phyloP scores from a whole-genome alignment of 139 green algal species.

The Chlamydomonas sphaeroides region DNA sequence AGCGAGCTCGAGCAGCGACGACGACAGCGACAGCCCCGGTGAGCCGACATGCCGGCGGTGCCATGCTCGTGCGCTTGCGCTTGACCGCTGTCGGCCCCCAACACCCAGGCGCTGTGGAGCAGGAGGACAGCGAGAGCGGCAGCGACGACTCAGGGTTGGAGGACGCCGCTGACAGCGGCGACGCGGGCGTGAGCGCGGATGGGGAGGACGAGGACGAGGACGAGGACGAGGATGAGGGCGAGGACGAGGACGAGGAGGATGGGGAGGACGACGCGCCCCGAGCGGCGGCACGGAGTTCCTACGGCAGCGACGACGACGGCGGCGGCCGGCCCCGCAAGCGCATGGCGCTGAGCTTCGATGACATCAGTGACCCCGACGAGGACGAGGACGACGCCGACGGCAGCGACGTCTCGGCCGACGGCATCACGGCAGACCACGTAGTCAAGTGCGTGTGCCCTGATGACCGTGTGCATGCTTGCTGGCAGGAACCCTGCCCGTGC shows the following conservation, averaged over 20 bases:
- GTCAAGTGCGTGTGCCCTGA: constrained; percentile 1
- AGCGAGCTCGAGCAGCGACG: constrained; percentile 10
- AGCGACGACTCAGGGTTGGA: no score
- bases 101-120: background rate
- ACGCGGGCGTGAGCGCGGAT: no score
- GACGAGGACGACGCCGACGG: background rate
- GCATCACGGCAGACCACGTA: constrained; percentile 46
- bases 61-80: no score
- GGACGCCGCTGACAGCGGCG: no score
- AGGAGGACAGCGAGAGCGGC: background rate
- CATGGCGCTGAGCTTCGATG: constrained; percentile 20
- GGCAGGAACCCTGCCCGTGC: no score
- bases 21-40: background rate
- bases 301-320: background rate
- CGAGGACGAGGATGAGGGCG: background rate
- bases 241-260: background rate
- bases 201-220: background rate
- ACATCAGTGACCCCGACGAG: constrained; percentile 38
- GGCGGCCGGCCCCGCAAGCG: constrained; percentile 2
- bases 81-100: no score
- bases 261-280: background rate
- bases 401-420: constrained; percentile 13
- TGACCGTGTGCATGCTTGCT: background rate
- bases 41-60: no score
- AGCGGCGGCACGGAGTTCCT: no score